A percentile compares a stretch with the other conserved stretches of the same genome.
Evolutionary conservation across 2,329 filamentous ascomycete genomes (phyloP).

Genomic region (Aspergillus arachidicola): DNA sequence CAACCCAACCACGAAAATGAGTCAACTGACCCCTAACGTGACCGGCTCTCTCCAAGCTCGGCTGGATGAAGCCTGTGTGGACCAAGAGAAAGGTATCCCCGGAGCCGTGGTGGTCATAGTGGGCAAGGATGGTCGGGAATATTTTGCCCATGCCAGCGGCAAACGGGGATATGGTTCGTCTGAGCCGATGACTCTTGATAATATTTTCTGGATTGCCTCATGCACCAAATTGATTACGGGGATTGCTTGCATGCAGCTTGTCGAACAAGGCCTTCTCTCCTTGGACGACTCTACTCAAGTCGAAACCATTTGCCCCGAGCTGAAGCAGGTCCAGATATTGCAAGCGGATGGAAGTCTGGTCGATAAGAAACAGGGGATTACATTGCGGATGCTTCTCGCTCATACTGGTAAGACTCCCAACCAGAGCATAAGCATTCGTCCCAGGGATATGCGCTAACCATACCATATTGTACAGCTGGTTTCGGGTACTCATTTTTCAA

Average conservation of each 20-base stretch:
- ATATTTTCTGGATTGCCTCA: background rate
- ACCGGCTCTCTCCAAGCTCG: background rate
- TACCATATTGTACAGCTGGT: background rate
- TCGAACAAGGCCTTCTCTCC: background rate
- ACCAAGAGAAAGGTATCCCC: background rate
- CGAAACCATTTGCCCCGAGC: background rate
- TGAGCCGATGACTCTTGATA: background rate
- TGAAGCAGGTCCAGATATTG: background rate
- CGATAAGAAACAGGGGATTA: background rate
- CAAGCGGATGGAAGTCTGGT: background rate
- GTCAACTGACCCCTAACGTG: background rate
- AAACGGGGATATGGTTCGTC: background rate
- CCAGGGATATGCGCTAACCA: background rate
- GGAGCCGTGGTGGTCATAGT: background rate
- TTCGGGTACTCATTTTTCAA: background rate
- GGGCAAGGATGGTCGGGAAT: background rate
- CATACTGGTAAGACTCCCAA: background rate
- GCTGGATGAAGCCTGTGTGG: background rate
- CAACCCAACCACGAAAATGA: background rate
- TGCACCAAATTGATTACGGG: background rate
- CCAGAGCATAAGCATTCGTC: background rate
- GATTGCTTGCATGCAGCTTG: background rate
- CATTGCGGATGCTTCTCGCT: background rate
- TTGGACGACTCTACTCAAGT: background rate
- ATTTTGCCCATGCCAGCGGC: background rate